Evolutionary conservation across 192 early-diverging fungal genomes (phyloP), one percentile per base, ranked within the genome.

Genomic region (Polychytrium aggregatum): DNA sequence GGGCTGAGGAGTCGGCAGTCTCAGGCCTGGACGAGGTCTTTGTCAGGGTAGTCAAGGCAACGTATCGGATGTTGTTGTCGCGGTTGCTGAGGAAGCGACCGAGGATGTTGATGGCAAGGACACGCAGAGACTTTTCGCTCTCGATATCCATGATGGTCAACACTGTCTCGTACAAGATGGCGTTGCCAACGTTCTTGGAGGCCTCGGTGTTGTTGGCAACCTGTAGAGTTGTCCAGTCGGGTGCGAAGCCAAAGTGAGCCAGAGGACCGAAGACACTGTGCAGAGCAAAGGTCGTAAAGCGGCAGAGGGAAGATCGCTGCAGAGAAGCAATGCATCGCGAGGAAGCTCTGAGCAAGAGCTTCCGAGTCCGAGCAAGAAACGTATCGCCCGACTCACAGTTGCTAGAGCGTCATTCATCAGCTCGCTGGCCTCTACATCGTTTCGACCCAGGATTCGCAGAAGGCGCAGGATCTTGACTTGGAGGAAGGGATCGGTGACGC

Each of bases 121-220:
- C 88, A 30, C 94, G 82, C 52, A 99, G 70, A 17, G 89, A 85
- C 41, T 70, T 76, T 48, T 95, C 92, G 39, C 83, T 86, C 49
- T 90, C 86, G 45, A 91, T 89, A 18, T 88, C 86, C 86, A 99
- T 87, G 41, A 92, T 92, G 1, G 96, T 95, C 59, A 93, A 59
- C 0, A 96, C 94, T 33, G 91, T 88, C 59, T 99, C 96, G 63
- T 99, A 99, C 41, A 97, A 67, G 47, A 99, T 92, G 10, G 96
- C 82, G 54, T 92, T 97, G 21, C 94, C 96, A 30, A 94, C 92
- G 63, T 99, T 99, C 63, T 97, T 92, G 10, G 86, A 62, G 9
- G 79, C 79, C 71, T 97, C 94, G 16, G 88, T 92, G 53, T 85
- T 90, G 38, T 90, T 97, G 2, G 92, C 96, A 25, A 99, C 82